Evolutionary conservation across 148 eudicot genomes (phyloP).

Genomic region (Fagopyrum esculentum): DNA sequence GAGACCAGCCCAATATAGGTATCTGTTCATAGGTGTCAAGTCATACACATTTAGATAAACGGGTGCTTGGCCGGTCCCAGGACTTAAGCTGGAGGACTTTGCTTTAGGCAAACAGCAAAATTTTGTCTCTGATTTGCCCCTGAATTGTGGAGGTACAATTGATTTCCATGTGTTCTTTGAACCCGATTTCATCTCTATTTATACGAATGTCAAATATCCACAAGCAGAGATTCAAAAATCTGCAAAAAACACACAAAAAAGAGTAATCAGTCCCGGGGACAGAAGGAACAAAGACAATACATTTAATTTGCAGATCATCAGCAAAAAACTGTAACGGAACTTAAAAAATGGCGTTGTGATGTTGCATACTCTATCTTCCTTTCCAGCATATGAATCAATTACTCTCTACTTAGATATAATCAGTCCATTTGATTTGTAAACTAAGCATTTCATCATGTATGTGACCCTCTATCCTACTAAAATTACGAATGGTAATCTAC

Average conservation of each 20-base stretch:
- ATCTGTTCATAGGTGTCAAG: constrained; percentile 82
- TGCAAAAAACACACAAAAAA: background rate
- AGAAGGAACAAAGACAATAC: background rate
- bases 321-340: background rate
- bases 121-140: constrained; percentile 46
- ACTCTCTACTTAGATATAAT: background rate
- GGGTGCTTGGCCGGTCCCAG: constrained; percentile 32
- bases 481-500: constrained; percentile 4
- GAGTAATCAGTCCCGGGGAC: background rate
- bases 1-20: constrained; percentile 90
- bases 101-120: constrained; percentile 59
- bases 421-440: constrained; percentile 1
- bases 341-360: background rate
- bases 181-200: background rate
- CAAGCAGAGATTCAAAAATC: constrained; percentile 4
- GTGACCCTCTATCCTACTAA: constrained; percentile 4
- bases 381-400: background rate
- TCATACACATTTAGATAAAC: constrained; percentile 87
- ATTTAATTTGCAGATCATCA: background rate
- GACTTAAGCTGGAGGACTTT: constrained; percentile 39
- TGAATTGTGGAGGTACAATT: constrained; percentile 44
- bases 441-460: background rate
- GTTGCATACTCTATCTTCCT: background rate
- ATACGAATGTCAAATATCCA: constrained; percentile 1
- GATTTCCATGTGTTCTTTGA: constrained; percentile 38